Evolutionary conservation across 371 early-diverging fungal species (phyloP).

Genomic region (Funneliformis caledonium): DNA sequence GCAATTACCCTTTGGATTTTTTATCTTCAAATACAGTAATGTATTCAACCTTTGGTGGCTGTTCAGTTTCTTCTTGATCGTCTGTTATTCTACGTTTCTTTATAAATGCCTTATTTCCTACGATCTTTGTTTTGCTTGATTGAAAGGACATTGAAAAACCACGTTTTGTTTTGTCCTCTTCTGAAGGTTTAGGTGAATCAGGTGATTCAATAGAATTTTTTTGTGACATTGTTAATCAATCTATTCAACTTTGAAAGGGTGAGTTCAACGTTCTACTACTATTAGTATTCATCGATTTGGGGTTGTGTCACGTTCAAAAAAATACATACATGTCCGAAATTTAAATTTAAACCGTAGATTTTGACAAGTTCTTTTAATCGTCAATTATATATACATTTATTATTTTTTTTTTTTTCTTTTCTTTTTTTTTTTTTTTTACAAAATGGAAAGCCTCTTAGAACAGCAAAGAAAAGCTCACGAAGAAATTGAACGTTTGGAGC

Average conservation of each 20-base stretch:
- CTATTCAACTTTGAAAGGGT: too few relatives aligned
- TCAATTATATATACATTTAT: too few relatives aligned
- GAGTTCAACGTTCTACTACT: too few relatives aligned
- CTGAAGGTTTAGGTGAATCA: background rate
- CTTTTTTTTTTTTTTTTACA: background rate
- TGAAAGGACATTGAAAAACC: background rate
- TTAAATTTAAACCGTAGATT: too few relatives aligned
- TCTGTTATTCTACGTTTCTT: background rate
- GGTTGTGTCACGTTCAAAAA: too few relatives aligned
- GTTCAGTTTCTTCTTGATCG: background rate
- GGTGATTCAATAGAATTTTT: background rate
- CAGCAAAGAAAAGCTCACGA: slow-evolving; percentile 74
- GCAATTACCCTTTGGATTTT: background rate
- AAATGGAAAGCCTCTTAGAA: slow-evolving; percentile 47
- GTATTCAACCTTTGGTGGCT: background rate
- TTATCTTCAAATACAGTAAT: background rate
- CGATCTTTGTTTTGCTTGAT: background rate
- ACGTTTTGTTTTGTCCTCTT: background rate
- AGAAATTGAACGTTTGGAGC: slow-evolving; percentile 91
- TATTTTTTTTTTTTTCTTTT: too few relatives aligned
- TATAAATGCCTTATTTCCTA: background rate
- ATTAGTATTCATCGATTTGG: too few relatives aligned
- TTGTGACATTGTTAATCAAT: background rate
- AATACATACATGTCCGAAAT: too few relatives aligned
- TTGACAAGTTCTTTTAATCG: too few relatives aligned